A percentile compares a stretch with the other conserved stretches of the same genome.
phyloP scores from a whole-genome alignment of 345 rosid species.

The Nephelium lappaceum region DNA sequence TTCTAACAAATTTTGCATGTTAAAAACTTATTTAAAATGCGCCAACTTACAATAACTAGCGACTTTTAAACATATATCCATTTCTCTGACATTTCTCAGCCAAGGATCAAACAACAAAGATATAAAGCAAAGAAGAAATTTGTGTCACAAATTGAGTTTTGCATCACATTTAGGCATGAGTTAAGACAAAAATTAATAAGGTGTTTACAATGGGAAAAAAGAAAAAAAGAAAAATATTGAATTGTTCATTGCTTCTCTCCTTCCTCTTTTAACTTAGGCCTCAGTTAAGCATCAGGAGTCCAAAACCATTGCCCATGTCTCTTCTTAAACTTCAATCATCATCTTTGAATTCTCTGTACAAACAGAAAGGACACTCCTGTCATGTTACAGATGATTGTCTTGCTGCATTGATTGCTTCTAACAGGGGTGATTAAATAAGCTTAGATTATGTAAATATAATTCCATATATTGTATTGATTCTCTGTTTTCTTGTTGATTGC shows the following conservation, averaged over 20 bases:
- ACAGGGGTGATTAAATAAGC: too few relatives aligned
- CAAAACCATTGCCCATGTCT: slow-evolving; percentile 24
- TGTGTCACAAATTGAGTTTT: background rate
- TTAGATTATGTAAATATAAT: too few relatives aligned
- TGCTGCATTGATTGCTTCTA: too few relatives aligned
- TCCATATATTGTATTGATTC: too few relatives aligned
- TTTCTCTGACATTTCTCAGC: too few relatives aligned
- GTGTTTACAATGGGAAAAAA: background rate
- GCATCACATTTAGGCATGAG: background rate
- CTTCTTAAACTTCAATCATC: slow-evolving; percentile 48
- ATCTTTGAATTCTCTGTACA: slow-evolving; percentile 64
- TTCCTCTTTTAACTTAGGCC: background rate
- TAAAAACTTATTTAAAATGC: too few relatives aligned
- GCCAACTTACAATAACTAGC: too few relatives aligned
- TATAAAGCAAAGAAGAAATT: background rate
- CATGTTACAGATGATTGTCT: background rate
- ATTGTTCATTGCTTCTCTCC: background rate
- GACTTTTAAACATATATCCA: too few relatives aligned
- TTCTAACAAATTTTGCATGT: too few relatives aligned
- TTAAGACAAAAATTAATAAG: background rate
- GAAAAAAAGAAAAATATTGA: background rate
- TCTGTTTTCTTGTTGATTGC: background rate
- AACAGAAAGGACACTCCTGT: background rate
- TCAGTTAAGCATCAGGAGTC: background rate
- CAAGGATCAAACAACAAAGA: background rate